Conservation (phyloP, 129 eudicot genomes). For the Helianthus tuberosus region DNA sequence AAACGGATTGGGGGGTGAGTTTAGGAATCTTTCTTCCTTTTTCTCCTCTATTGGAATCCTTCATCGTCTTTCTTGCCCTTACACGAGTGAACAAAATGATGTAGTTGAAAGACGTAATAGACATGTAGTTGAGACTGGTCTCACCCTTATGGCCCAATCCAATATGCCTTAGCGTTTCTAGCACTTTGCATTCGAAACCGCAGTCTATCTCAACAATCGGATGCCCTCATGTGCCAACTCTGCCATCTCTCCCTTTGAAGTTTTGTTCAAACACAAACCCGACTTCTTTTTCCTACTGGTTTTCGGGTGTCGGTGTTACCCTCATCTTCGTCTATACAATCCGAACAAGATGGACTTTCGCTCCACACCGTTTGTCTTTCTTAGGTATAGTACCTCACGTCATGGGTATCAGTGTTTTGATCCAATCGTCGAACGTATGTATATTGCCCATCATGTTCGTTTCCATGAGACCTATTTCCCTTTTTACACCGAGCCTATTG, state of each 20-base stretch:
- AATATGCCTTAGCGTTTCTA: not conserved
- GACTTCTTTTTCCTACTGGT: not conserved
- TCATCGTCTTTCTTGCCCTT: not conserved
- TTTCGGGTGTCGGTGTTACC: slow-evolving; percentile 9
- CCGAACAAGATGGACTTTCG: not conserved
- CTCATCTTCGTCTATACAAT: not conserved
- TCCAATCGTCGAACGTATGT: not conserved
- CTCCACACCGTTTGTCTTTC: not conserved
- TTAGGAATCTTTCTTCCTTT: too few species aligned
- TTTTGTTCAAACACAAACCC: not conserved
- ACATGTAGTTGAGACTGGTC: slow-evolving; percentile 18
- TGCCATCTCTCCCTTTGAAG: not conserved
- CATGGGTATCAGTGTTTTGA: slow-evolving; percentile 7
- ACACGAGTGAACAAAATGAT: not conserved
- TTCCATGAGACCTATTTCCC: slow-evolving; percentile 7
- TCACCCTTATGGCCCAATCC: not conserved
- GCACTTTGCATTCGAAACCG: slow-evolving; percentile 17
- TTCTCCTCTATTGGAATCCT: not conserved
- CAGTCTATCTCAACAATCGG: slow-evolving; percentile 13
- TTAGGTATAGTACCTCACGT: not conserved
- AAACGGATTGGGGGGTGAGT: too few species aligned
- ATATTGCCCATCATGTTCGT: not conserved
- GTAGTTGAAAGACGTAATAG: not conserved
- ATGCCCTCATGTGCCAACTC: not conserved
- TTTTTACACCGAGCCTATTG: not conserved